Evolutionary conservation across 306 rosid genomes (phyloP).

Genomic region (Trifolium dubium): DNA sequence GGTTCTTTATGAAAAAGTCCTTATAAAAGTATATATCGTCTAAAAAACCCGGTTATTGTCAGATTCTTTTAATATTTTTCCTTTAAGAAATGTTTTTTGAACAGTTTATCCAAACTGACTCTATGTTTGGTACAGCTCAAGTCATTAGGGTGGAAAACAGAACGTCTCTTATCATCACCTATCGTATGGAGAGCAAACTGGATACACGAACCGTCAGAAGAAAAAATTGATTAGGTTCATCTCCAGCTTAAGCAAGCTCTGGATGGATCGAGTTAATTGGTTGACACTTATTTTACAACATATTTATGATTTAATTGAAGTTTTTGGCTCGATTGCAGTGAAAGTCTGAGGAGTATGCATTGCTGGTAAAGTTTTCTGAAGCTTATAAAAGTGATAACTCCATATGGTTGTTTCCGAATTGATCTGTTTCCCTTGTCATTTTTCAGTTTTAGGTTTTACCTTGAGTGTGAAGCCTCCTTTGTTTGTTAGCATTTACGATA

Average conservation of each 20-base stretch:
- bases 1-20: background rate
- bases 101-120: background rate
- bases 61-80: background rate
- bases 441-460: conserved; percentile 63
- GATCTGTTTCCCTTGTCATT: conserved; percentile 84
- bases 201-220: conserved; percentile 58
- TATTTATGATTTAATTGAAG: conserved; percentile 19
- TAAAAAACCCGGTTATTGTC: background rate
- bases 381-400: conserved; percentile 80
- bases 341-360: too few relatives aligned
- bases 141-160: conserved; percentile 86
- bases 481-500: too few relatives aligned
- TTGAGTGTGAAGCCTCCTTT: conserved; percentile 58
- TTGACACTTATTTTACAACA: conserved; percentile 17
- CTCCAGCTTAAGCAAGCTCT: conserved; percentile 4
- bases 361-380: conserved; percentile 82
- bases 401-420: conserved; percentile 88
- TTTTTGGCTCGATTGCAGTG: too few relatives aligned
- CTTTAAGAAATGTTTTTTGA: background rate
- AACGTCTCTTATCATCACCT: conserved; percentile 76
- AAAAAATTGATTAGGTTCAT: conserved; percentile 64
- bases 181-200: conserved; percentile 88
- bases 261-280: conserved; percentile 11
- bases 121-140: conserved; percentile 62
- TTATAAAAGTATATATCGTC: background rate